phyloP scores from a whole-genome alignment of 139 green algal species.

The Mesostigma viride region DNA sequence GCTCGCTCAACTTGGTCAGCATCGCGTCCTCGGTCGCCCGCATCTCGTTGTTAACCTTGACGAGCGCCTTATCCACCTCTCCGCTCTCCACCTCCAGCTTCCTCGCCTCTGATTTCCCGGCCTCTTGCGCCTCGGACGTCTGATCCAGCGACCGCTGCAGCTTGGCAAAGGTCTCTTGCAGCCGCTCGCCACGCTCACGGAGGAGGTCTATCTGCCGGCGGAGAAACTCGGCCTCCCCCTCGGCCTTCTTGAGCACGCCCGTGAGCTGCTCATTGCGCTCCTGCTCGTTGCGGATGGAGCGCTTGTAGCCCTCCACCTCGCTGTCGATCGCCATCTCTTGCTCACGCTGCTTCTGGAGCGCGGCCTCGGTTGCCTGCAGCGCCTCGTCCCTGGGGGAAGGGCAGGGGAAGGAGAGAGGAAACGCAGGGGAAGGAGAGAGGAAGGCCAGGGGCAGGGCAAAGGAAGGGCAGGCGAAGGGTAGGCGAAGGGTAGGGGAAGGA shows the following conservation, averaged over 20 bases:
- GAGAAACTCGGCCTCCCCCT: conserved; percentile 52
- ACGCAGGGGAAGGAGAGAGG: background rate
- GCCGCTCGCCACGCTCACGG: conserved; percentile 41
- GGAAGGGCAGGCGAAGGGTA: background rate
- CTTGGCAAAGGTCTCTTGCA: conserved; percentile 44
- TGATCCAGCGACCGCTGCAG: conserved; percentile 46
- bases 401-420: background rate
- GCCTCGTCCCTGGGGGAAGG: background rate
- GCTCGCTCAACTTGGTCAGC: conserved; percentile 17
- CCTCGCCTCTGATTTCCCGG: conserved; percentile 34
- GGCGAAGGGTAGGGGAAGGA: no score
- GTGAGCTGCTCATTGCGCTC: conserved; percentile 57
- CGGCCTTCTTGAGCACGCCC: conserved; percentile 49
- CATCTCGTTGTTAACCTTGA: conserved; percentile 21
- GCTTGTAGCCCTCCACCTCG: conserved; percentile 59
- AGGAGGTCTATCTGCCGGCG: conserved; percentile 43
- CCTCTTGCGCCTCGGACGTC: conserved; percentile 41
- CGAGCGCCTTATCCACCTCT: conserved; percentile 19
- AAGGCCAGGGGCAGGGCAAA: background rate
- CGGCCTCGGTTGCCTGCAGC: conserved; percentile 51
- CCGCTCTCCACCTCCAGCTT: conserved; percentile 24
- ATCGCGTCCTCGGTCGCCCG: background rate
- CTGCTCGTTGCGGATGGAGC: conserved; percentile 54
- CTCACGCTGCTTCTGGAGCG: conserved; percentile 58
- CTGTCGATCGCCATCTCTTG: conserved; percentile 49